Conservation (phyloP, 257 asterid species). For the Solanum stenotomum region DNA sequence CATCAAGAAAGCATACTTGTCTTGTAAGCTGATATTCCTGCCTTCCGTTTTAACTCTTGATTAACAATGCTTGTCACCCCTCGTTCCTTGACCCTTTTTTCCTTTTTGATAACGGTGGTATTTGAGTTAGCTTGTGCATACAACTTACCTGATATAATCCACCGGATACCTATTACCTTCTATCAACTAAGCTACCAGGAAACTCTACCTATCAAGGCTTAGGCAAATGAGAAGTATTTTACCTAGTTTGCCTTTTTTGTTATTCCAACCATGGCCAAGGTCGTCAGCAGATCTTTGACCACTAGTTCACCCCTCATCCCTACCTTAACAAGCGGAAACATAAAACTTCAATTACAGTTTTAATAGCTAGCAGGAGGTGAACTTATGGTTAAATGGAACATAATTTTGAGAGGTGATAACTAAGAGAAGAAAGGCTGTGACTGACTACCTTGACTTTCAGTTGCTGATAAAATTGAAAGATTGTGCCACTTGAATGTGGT, state of each 20-base stretch:
- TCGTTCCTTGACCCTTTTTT: not conserved
- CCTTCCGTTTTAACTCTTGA: not conserved
- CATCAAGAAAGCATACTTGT: conserved; percentile 85
- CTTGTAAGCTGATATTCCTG: conserved; percentile 44
- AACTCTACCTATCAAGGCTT: not conserved
- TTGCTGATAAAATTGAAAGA: not conserved
- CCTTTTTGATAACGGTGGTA: not conserved
- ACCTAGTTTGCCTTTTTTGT: not conserved
- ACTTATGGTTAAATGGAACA: not conserved
- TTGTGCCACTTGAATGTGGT: not conserved
- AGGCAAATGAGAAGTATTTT: not conserved
- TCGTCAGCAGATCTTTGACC: not conserved
- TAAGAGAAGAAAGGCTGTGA: not conserved
- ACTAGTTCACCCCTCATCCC: not conserved
- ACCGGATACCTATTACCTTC: not conserved
- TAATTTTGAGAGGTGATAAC: not conserved
- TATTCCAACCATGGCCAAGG: not conserved
- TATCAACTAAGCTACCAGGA: not conserved
- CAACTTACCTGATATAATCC: not conserved
- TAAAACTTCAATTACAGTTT: not conserved
- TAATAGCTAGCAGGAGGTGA: not conserved
- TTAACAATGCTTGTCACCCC: not conserved
- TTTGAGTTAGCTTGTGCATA: not conserved
- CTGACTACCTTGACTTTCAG: not conserved
- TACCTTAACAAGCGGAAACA: not conserved